Evolutionary conservation across 2,329 filamentous ascomycete genomes (phyloP), one percentile per base, ranked within the genome.

Genomic region (Cylindrodendrum hubeiense): DNA sequence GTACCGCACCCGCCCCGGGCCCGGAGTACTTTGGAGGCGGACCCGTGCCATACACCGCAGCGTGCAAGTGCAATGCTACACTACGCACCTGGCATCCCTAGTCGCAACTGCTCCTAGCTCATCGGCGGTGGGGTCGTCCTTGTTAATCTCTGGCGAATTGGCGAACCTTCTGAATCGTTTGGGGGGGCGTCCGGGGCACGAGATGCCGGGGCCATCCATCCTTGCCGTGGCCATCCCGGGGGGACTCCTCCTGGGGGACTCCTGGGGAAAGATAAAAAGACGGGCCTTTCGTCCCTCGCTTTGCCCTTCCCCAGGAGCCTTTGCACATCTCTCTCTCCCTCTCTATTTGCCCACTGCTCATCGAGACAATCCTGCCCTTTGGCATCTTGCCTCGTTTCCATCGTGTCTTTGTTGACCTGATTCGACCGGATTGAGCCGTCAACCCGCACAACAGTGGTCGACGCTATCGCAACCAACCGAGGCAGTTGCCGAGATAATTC

Each of bases 131-230:
- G 49, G 44, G 39, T 44, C 41, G 22, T 26, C 44, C 22, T 43
- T 70, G n/a, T 54, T 7, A 58, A 55, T 49, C 54, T 49, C 49
- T 22, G 34, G 57, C 57, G 57, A 61, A 56, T 51, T 49, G 19
- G 33, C 47, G 53, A 37, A 44, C 22, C 37, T 33, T 53, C 37
- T 39, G 55, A 47, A 57, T 54, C 53, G 71, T 56, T 67, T 52
- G 46, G 64, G 64, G n/a, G n/a, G n/a, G n/a, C n/a, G 67, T 69
- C 64, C 46, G 69, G 68, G 67, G 65, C 60, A 62, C 58, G 41
- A 62, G 55, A 59, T 52, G 47, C 59, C 64, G 57, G 34, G 37
- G 37, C 37, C 15, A 39, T 39, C 37, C 37, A 39, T 39, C 37
- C 37, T 19, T 8, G 37, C 17, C 28, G 28, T 46, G 46, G 15